phyloP scores from a whole-genome alignment of 495 filamentous ascomycete genomes.

The Penicillium parvum region DNA sequence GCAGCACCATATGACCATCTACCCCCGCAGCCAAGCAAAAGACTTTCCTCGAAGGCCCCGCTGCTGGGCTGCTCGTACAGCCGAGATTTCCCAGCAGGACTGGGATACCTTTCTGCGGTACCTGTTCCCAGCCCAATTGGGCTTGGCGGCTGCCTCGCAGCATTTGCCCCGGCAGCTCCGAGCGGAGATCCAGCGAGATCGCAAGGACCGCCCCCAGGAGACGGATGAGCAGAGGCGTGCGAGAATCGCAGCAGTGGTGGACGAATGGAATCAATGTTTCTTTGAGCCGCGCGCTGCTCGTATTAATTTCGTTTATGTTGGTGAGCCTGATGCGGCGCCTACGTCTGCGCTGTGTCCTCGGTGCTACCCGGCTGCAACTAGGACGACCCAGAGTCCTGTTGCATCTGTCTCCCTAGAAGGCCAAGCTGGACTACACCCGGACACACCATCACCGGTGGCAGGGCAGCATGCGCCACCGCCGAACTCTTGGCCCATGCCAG shows the following conservation, averaged over 20 bases:
- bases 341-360: slow-evolving; percentile 39
- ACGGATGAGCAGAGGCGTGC: slow-evolving; percentile 38
- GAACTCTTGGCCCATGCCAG: slow-evolving; percentile 15
- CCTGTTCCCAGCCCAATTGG: slow-evolving; percentile 42
- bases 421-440: slow-evolving; percentile 5
- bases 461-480: slow-evolving; percentile 16
- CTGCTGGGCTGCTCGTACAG: slow-evolving; percentile 33
- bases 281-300: slow-evolving; percentile 41
- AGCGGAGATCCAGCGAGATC: slow-evolving; percentile 40
- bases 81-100: slow-evolving; percentile 44
- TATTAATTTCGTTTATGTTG: slow-evolving; percentile 38
- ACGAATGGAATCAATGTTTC: slow-evolving; percentile 52
- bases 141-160: slow-evolving; percentile 36
- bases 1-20: slow-evolving; percentile 42
- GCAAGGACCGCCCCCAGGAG: slow-evolving; percentile 42
- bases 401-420: slow-evolving; percentile 6
- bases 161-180: slow-evolving; percentile 38
- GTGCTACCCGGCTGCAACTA: slow-evolving; percentile 43
- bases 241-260: slow-evolving; percentile 41
- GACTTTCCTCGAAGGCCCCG: slow-evolving; percentile 46
- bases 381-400: slow-evolving; percentile 20
- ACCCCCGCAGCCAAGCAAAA: slow-evolving; percentile 40
- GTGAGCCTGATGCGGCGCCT: slow-evolving; percentile 36
- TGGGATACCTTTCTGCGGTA: slow-evolving; percentile 50
- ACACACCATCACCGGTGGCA: slow-evolving; percentile 10